Base-by-base conservation (phyloP, 2,329 filamentous ascomycete genomes). In the Colletotrichum lindemuthianum region DNA sequence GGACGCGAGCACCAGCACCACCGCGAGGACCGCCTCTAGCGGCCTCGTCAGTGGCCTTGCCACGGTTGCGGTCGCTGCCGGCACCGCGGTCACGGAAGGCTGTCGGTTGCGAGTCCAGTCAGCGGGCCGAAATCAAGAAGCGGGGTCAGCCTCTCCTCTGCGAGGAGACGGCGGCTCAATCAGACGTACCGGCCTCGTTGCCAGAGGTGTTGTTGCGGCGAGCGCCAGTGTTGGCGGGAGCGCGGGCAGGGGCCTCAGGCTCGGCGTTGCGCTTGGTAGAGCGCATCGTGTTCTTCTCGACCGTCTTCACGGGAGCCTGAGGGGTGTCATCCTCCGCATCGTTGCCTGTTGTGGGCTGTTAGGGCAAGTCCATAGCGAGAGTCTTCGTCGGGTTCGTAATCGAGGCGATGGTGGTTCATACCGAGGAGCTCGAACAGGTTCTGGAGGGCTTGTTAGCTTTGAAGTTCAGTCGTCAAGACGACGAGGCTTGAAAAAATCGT, bases 361-460 rank as follows among this genome's bases (percentile, higher is more conserved):
- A 66, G 63, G 63, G 60, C 60, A 58, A 49, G 52, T 48, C 50
- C 56, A 71, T 54, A 61, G 45, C 34, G 55, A 32, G 54, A 52
- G 33, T 73, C n/a, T 54, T 59, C 44, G 59, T 64, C 53, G 54
- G 65, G 64, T 65, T 69, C 61, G 69, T 66, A 60, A 66, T 69
- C 67, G 69, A 55, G 68, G 70, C 24, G 24, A 24, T 24, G 24
- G 24, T 24, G 24, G 68, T 68, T 77, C 81, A 76, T 97, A 98
- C 96, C 95, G 88, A 99, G 93, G 85, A 97, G 90, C 88, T 96
- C 95, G 88, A 92, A 98, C 78, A 92, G 90, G 88, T 99, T 99
- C 96, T 98, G 44, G 36, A 49, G 37, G 24, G 3, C 37, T 65
- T 63, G 51, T 65, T 10, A 65, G 63, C 24, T 24, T 53, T 15